These are phyloP conservation scores for Fusarium hostae DNA, from an alignment of 2,329 filamentous ascomycete genomes.

Conservation along the genomic window DNA sequence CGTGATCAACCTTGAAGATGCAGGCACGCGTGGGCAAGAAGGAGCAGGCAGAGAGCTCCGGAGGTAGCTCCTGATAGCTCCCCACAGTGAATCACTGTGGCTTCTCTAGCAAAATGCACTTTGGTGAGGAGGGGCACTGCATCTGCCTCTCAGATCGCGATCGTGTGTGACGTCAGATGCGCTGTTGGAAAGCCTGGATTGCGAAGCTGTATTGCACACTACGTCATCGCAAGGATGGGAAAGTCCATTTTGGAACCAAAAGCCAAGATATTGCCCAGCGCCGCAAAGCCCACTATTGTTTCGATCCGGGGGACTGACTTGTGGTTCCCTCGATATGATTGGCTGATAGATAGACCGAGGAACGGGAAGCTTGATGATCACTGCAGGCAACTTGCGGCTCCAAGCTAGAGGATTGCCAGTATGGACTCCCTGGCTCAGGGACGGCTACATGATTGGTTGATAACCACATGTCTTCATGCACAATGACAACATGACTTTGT, in stretches of 20 bases:
- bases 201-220: neutral
- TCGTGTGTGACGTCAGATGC: constrained; percentile 31
- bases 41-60: neutral
- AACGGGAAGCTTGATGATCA: constrained; percentile 37
- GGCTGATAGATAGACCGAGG: constrained; percentile 9
- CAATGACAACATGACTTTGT: constrained; percentile 43
- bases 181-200: constrained; percentile 1
- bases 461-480: neutral
- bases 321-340: constrained; percentile 10
- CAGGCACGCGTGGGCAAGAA: constrained; percentile 6
- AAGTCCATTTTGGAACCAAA: constrained; percentile 15
- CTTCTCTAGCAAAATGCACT: constrained; percentile 13
- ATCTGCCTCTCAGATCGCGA: constrained; percentile 11
- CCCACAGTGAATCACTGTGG: neutral
- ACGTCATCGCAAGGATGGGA: constrained; percentile 31
- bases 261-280: constrained; percentile 20
- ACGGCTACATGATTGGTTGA: constrained; percentile 19
- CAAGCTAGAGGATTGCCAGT: constrained; percentile 4
- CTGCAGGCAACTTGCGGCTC: constrained; percentile 31
- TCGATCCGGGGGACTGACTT: constrained; percentile 15
- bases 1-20: constrained; percentile 13
- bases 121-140: constrained; percentile 1
- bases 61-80: constrained; percentile 18
- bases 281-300: constrained; percentile 19
- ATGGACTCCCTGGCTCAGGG: constrained; percentile 19